These are phyloP conservation scores for Lactifluus subvellereus DNA, from an alignment of 768 basidiomycete genomes.

Conservation along the genomic window DNA sequence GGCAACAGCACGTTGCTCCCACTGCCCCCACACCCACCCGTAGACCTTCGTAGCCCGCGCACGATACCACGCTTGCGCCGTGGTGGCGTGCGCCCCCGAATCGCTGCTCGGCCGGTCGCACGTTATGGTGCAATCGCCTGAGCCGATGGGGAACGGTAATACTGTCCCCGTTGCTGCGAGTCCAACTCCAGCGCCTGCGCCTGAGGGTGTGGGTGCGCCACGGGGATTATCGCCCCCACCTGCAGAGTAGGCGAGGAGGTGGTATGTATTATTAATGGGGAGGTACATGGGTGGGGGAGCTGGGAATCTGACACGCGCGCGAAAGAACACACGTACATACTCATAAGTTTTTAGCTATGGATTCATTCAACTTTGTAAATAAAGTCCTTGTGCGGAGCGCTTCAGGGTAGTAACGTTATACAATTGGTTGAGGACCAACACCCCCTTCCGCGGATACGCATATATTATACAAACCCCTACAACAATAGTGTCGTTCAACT, in stretches of 20 bases:
- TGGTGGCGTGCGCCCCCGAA: conserved; percentile 62
- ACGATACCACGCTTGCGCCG: conserved; percentile 52
- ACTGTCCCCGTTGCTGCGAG: not conserved
- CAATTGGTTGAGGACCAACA: not conserved
- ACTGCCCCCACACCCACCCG: conserved; percentile 13
- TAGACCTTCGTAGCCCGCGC: conserved; percentile 23
- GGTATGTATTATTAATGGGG: not conserved
- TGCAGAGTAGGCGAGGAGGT: not conserved
- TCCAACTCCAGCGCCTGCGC: not conserved
- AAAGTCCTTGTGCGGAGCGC: not conserved
- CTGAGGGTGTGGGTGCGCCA: not conserved
- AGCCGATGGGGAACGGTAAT: not conserved
- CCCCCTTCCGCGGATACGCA: no score
- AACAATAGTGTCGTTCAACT: no score
- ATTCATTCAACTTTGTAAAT: not conserved
- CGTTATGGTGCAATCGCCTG: conserved; percentile 1
- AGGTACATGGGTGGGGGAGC: not conserved
- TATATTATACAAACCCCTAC: no score
- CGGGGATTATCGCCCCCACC: not conserved
- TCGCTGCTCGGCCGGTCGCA: conserved; percentile 43
- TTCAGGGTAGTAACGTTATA: not conserved
- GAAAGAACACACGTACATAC: not conserved
- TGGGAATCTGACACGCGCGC: not conserved
- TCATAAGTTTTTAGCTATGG: not conserved
- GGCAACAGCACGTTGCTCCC: conserved; percentile 1